These are phyloP conservation scores for Lasiodiplodia hormozganensis DNA, from an alignment of 2,329 filamentous ascomycete species.

Conservation along the genomic window DNA sequence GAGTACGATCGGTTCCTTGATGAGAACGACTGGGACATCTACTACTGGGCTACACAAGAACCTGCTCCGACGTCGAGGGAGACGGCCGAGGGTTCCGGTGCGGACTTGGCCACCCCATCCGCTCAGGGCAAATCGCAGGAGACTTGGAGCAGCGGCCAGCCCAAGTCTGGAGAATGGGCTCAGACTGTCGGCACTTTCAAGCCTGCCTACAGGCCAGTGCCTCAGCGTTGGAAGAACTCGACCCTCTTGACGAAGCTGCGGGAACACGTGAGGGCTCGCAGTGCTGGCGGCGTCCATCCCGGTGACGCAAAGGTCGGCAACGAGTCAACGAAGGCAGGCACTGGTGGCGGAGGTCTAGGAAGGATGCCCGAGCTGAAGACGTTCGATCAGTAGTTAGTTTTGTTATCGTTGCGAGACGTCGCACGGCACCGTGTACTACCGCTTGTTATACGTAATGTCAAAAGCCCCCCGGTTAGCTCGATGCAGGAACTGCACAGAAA, in stretches of 20 bases:
- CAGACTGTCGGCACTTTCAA: conserved; percentile 95
- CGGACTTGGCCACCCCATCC: conserved; percentile 50
- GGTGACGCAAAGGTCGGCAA: conserved; percentile 43
- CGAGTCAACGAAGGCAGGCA: conserved; percentile 43
- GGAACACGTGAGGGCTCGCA: conserved; percentile 77
- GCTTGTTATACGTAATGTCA: neutral
- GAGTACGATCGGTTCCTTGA: conserved; percentile 94
- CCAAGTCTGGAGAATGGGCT: conserved; percentile 80
- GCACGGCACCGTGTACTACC: neutral
- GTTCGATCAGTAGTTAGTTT: conserved; percentile 45
- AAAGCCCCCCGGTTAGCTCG: neutral
- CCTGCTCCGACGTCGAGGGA: conserved; percentile 65
- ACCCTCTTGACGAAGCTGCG: conserved; percentile 79
- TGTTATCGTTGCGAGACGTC: conserved; percentile 9
- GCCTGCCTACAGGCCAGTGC: conserved; percentile 91
- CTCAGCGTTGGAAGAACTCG: conserved; percentile 81
- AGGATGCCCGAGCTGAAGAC: conserved; percentile 60
- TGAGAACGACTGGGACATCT: conserved; percentile 99
- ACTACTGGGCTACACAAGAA: conserved; percentile 98
- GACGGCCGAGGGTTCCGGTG: conserved; percentile 60
- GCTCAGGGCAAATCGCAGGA: conserved; percentile 58
- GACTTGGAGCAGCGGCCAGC: conserved; percentile 21
- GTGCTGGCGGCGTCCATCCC: conserved; percentile 63
- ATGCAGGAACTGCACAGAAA: conserved; percentile 18
- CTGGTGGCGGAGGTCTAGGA: conserved; percentile 51